A percentile compares a stretch with the other conserved stretches of the same genome.
Evolutionary conservation across 1,139 yeast species (phyloP).

Genomic region (Scheffersomyces quercinus): DNA sequence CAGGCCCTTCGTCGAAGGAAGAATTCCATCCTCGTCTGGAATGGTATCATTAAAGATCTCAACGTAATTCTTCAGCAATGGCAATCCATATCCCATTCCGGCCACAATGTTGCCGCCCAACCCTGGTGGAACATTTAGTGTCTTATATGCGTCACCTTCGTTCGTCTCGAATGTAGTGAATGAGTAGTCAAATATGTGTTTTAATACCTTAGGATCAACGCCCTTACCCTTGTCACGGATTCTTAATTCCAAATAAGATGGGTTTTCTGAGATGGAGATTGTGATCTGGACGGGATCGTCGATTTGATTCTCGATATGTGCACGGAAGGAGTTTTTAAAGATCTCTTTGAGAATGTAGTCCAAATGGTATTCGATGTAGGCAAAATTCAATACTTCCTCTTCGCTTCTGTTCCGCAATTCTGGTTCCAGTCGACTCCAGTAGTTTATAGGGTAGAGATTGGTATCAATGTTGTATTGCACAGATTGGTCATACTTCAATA

Average conservation of each 20-base stretch:
- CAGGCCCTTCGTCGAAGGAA: constrained; percentile 51
- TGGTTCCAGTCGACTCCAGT: constrained; percentile 38
- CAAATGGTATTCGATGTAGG: constrained; percentile 83
- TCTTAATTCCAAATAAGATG: constrained; percentile 56
- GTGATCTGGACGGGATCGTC: constrained; percentile 67
- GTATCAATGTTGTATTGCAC: constrained; percentile 61
- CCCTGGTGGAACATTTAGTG: constrained; percentile 73
- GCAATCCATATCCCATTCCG: constrained; percentile 96
- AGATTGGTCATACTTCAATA: constrained; percentile 75
- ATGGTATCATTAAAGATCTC: constrained; percentile 44
- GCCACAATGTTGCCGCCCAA: constrained; percentile 74
- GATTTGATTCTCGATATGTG: constrained; percentile 71
- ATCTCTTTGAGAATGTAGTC: constrained; percentile 86
- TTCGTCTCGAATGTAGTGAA: constrained; percentile 71
- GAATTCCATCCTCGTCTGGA: constrained; percentile 14
- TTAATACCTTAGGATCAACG: constrained; percentile 63
- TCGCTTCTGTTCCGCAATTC: constrained; percentile 17
- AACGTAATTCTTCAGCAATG: constrained; percentile 65
- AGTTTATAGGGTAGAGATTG: constrained; percentile 31
- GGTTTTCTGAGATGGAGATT: constrained; percentile 53
- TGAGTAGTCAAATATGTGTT: constrained; percentile 79
- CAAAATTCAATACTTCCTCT: constrained; percentile 42
- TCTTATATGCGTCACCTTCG: constrained; percentile 59
- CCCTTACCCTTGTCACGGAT: constrained; percentile 91
- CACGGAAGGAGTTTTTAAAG: constrained; percentile 83